Percentiles rank a stretch among this genome's conserved stretches.
Conservation (phyloP, 106 monocot genomes). For the Allium cepa region DNA sequence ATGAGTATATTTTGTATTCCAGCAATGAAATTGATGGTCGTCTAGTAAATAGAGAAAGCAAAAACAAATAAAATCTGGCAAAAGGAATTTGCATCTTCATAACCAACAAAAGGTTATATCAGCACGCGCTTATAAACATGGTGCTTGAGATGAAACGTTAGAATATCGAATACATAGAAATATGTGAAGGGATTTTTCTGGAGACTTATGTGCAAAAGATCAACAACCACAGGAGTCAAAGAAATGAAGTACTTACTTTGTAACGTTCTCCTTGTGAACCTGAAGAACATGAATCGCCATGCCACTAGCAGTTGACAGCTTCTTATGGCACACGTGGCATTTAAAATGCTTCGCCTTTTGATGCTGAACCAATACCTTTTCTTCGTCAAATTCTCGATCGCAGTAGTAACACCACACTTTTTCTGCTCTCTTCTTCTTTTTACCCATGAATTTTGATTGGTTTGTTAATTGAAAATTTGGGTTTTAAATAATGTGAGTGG, state of each 20-base stretch:
- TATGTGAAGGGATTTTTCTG: background rate
- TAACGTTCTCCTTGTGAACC: conserved; percentile 33
- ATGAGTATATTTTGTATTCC: too few relatives aligned
- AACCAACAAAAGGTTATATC: background rate
- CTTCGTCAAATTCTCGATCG: conserved; percentile 98
- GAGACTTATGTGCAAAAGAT: too few relatives aligned
- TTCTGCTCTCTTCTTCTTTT: conserved; percentile 89
- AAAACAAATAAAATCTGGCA: too few relatives aligned
- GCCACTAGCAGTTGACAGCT: conserved; percentile 94
- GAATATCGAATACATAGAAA: background rate
- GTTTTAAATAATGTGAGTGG: background rate
- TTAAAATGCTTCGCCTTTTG: conserved; percentile 99
- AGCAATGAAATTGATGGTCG: too few relatives aligned
- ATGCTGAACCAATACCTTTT: conserved; percentile 98
- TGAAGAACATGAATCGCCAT: conserved; percentile 98
- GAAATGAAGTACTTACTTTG: conserved; percentile 41
- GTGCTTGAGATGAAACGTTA: background rate
- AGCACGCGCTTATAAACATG: background rate
- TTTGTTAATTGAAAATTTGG: background rate
- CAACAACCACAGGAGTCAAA: too few relatives aligned
- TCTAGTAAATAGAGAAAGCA: too few relatives aligned
- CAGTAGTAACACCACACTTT: conserved; percentile 99
- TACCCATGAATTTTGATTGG: conserved; percentile 43
- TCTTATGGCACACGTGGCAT: conserved; percentile 98
- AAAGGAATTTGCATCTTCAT: too few relatives aligned